These are phyloP conservation scores for Globisporangium barbulae DNA, from an alignment of 352 stramenopile species.

Conservation along the genomic window DNA sequence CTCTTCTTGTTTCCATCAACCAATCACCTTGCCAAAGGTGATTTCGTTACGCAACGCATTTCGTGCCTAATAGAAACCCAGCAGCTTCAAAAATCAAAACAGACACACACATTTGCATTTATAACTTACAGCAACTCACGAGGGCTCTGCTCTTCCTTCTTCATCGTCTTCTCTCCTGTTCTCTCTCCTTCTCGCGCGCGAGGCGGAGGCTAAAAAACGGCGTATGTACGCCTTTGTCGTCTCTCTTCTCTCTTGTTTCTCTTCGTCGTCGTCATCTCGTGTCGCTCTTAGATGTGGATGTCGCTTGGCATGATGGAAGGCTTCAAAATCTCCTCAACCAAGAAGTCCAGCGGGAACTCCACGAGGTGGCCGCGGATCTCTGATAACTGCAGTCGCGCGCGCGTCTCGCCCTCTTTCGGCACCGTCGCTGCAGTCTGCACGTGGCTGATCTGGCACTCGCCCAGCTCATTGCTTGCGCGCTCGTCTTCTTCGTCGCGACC, in stretches of 20 bases:
- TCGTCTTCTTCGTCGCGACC: conserved; percentile 31
- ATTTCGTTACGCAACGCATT: conserved; percentile 1
- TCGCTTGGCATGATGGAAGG: conserved; percentile 77
- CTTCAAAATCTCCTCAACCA: conserved; percentile 82
- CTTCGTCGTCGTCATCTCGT: neutral
- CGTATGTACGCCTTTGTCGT: neutral
- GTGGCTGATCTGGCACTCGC: conserved; percentile 79
- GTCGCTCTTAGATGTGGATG: conserved; percentile 78
- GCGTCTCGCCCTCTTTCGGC: conserved; percentile 73
- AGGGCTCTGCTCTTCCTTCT: conserved; percentile 2
- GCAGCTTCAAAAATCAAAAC: neutral
- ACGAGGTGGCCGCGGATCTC: conserved; percentile 85
- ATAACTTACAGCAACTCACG: conserved; percentile 11
- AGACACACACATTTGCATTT: conserved; percentile 12
- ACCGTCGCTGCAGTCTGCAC: conserved; percentile 80
- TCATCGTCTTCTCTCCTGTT: neutral
- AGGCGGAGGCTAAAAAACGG: conserved; percentile 8
- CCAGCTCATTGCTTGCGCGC: conserved; percentile 42
- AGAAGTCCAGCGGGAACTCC: conserved; percentile 82
- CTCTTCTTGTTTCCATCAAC: too few relatives aligned
- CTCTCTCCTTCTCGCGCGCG: conserved; percentile 3
- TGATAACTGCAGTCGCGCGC: conserved; percentile 64
- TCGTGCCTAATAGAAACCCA: neutral
- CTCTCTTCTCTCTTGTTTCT: neutral
- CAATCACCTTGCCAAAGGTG: neutral